Percentiles rank a stretch among this genome's conserved stretches.
Conservation (phyloP, 192 early-diverging fungal genomes). For the Paraglomus occultum region DNA sequence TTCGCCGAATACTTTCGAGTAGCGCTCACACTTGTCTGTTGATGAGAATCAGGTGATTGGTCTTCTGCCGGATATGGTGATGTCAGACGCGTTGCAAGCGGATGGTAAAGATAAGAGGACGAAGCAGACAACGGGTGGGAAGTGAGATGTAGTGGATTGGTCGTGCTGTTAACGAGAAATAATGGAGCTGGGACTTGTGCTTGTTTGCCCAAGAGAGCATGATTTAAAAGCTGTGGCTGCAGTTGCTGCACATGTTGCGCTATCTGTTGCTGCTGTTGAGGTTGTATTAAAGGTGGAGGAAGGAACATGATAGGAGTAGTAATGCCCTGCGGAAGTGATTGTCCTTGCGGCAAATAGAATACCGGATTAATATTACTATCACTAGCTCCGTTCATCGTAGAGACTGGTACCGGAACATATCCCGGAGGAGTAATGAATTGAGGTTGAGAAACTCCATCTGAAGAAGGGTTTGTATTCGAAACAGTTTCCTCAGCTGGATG, state of each 20-base stretch:
- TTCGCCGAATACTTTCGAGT: too few species aligned
- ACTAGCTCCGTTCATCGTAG: background rate
- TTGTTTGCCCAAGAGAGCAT: too few species aligned
- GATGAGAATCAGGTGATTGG: too few species aligned
- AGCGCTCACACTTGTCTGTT: too few species aligned
- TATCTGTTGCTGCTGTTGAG: conserved; percentile 5
- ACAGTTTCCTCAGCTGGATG: background rate
- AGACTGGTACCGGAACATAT: background rate
- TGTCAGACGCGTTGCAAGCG: too few species aligned
- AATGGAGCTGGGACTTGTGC: too few species aligned
- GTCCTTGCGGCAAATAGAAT: conserved; percentile 3
- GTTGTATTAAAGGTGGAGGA: background rate
- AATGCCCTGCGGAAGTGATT: background rate
- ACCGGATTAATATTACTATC: background rate
- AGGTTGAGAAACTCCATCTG: background rate
- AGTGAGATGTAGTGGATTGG: too few species aligned
- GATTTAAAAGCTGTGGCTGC: background rate
- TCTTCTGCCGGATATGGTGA: too few species aligned
- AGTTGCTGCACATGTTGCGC: background rate
- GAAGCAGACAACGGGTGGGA: too few species aligned
- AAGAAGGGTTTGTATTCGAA: background rate
- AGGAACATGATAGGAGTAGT: too few species aligned
- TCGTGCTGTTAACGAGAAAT: too few species aligned
- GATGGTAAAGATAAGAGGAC: too few species aligned
- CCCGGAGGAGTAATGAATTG: background rate